Base-by-base conservation (phyloP, 352 stramenopile genomes). In the Peronospora destructor region DNA sequence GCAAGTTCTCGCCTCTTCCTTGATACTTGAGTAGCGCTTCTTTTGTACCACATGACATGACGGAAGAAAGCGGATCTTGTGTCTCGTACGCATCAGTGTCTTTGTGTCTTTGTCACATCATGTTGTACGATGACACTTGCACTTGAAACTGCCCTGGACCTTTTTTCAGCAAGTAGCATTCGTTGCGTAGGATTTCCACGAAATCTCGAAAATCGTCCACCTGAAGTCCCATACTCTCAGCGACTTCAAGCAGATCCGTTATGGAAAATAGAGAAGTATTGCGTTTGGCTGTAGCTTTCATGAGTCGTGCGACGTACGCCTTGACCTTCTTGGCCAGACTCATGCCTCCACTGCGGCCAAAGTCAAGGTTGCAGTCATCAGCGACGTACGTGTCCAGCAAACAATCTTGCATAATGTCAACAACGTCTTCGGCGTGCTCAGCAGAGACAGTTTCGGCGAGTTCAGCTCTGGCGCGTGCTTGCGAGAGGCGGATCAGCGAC, bases 341-440 rank as follows among this genome's bases (percentile, higher is more conserved):
- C 72, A 85, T 81, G 45, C 68, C 68, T 14, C 80, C 73, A 21
- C 61, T 87, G 14, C 80, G 69, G 13, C 76, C 69, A 50, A 92
- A 91, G 56, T 98, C 91, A 38, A 98, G 54, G 25, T 74, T 74
- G 2, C 89, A 90, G 43, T 76, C 75, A 42, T 96, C 91, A 17
- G 94, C 91, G 11, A 66, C 85, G 59, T 91, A 85, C 48, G 93
- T 93, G 56, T 97, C 84, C 32, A 92, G 68, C 16, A 98, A 56
- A 42, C 83, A 96, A 51, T 96, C 85, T 44, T 95, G 80, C 88
- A 98, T 96, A 34, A 99, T 79, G 40, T 97, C 88, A 6, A 98
- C 87, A 13, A 98, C 95, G 71, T 99, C 95, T 64, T 97, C 69
- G 2, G 95, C 95, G 61, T 99, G 94, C 59, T 96, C 65, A 26